These are phyloP conservation scores for Solanum chaucha DNA, from an alignment of 257 asterid species.

Conservation along the genomic window DNA sequence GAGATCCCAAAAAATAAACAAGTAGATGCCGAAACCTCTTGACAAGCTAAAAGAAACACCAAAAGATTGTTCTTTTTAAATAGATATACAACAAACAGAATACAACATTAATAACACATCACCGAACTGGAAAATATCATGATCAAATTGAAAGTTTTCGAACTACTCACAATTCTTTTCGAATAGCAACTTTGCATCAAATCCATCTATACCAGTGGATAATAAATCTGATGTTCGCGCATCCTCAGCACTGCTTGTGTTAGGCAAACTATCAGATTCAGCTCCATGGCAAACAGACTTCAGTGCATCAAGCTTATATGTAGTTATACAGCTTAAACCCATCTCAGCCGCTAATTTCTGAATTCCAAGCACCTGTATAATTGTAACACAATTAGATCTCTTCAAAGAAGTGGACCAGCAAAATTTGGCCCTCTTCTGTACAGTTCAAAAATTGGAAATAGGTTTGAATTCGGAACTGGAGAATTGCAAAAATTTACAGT, in stretches of 20 bases:
- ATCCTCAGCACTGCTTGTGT: constrained; percentile 15
- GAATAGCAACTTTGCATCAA: constrained; percentile 23
- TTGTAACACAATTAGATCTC: not conserved
- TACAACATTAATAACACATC: not conserved
- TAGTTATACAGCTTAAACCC: constrained; percentile 65
- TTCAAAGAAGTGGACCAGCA: not conserved
- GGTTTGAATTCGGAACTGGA: not conserved
- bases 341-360: constrained; percentile 78
- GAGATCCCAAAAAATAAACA: not conserved
- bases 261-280: constrained; percentile 25
- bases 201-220: constrained; percentile 14
- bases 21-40: not conserved
- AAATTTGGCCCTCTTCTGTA: not conserved
- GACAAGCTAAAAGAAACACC: not conserved
- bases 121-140: not conserved
- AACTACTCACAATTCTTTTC: constrained; percentile 6
- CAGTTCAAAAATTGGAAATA: not conserved
- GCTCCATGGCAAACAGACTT: constrained; percentile 45
- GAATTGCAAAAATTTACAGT: not conserved
- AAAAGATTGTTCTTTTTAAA: not conserved
- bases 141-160: not conserved
- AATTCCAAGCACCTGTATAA: constrained; percentile 70
- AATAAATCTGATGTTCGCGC: constrained; percentile 12
- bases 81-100: not conserved
- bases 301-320: constrained; percentile 82